Evolutionary conservation across 192 early-diverging fungal genomes (phyloP).

Genomic region (Entophlyctis helioformis): DNA sequence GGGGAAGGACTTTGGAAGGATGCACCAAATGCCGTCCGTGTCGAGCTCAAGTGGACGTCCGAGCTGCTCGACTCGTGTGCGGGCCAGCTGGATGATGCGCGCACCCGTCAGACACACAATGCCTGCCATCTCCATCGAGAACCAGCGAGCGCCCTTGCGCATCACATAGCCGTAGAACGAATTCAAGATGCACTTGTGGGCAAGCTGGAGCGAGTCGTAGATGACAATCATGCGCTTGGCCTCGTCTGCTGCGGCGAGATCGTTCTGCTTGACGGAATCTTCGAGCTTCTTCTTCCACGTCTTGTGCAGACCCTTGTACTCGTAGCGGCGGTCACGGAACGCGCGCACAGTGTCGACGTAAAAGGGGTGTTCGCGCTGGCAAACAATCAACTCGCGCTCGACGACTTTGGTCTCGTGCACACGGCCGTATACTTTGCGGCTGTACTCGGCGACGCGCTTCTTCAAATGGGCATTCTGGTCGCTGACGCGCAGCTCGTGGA

Average conservation of each 20-base stretch:
- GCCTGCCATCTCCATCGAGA: slow-evolving; percentile 98
- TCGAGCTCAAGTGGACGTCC: slow-evolving; percentile 93
- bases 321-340: slow-evolving; percentile 96
- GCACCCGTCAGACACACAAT: slow-evolving; percentile 95
- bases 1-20: slow-evolving; percentile 82
- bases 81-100: slow-evolving; percentile 93
- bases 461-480: slow-evolving; percentile 66
- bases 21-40: slow-evolving; percentile 99
- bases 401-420: slow-evolving; percentile 70
- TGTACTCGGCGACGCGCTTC: slow-evolving; percentile 78
- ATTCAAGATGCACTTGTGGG: slow-evolving; percentile 74
- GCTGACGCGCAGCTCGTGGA: slow-evolving; percentile 46
- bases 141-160: slow-evolving; percentile 97
- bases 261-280: slow-evolving; percentile 49
- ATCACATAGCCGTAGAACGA: slow-evolving; percentile 99
- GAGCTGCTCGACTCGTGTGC: slow-evolving; percentile 80
- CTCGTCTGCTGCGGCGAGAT: slow-evolving; percentile 58
- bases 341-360: slow-evolving; percentile 93
- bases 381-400: slow-evolving; percentile 79
- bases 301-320: slow-evolving; percentile 92
- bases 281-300: slow-evolving; percentile 80
- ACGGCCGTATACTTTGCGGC: slow-evolving; percentile 75
- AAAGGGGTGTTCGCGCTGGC: slow-evolving; percentile 96
- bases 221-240: slow-evolving; percentile 87
- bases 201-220: slow-evolving; percentile 94